Percentiles rank a stretch among this genome's conserved stretches.
These are phyloP conservation scores for Umbellularia californica DNA, from an alignment of 164 flowering plant species.

Conservation along the genomic window DNA sequence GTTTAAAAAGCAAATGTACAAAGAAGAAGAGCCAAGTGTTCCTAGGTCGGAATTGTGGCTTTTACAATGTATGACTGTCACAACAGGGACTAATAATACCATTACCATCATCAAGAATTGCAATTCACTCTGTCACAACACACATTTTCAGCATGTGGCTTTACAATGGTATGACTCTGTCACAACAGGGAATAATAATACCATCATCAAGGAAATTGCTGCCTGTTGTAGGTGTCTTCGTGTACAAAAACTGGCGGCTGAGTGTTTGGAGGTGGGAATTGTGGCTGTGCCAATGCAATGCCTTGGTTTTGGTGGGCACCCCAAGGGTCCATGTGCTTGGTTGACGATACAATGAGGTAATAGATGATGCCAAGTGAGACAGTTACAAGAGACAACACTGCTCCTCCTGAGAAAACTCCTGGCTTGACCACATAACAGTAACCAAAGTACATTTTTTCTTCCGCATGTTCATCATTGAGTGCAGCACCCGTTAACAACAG, in stretches of 20 bases:
- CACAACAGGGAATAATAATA: neutral
- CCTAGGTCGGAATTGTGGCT: too few species aligned
- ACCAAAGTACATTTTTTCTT: conserved; percentile 48
- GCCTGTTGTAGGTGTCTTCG: conserved; percentile 76
- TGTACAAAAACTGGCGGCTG: conserved; percentile 84
- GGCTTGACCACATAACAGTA: conserved; percentile 83
- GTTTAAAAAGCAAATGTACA: too few species aligned
- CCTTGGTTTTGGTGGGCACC: conserved; percentile 27
- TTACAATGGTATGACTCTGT: neutral
- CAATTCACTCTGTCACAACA: too few species aligned
- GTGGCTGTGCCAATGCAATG: conserved; percentile 80
- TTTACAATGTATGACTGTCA: too few species aligned
- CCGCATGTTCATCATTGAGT: conserved; percentile 63
- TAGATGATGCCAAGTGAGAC: conserved; percentile 59
- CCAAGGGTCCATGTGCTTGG: conserved; percentile 32
- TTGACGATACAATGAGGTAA: conserved; percentile 39
- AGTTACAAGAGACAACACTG: conserved; percentile 58
- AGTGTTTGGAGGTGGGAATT: conserved; percentile 38
- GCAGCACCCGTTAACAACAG: conserved; percentile 82
- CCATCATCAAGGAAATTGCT: conserved; percentile 42
- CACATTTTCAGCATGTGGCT: too few species aligned
- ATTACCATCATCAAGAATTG: too few species aligned
- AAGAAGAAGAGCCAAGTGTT: too few species aligned
- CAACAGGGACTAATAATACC: too few species aligned
- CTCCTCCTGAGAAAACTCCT: conserved; percentile 82